phyloP scores from a whole-genome alignment of 495 filamentous ascomycete species.

The Sporormia fimetaria region DNA sequence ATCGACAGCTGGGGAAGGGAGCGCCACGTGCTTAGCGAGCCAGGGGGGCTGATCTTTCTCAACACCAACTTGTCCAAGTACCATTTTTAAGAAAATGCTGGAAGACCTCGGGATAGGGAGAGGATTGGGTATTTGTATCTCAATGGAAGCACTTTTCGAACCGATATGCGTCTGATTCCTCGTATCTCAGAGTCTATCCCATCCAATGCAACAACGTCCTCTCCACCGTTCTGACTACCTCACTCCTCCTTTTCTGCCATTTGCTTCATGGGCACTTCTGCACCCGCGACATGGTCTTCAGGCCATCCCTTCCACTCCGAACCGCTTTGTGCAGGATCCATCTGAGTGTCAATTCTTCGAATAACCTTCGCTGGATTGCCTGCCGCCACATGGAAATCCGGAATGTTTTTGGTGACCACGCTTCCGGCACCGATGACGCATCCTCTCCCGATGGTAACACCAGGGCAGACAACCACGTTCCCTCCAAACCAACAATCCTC shows the following conservation, averaged over 20 bases:
- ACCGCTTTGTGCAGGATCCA: slow-evolving; percentile 18
- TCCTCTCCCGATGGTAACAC: slow-evolving; percentile 71
- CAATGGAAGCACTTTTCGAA: too few relatives aligned
- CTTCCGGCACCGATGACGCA: slow-evolving; percentile 72
- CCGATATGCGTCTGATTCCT: too few relatives aligned
- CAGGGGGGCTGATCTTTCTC: too few relatives aligned
- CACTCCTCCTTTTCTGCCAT: slow-evolving; percentile 9
- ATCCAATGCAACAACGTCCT: background rate
- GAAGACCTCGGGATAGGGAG: too few relatives aligned
- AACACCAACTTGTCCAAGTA: too few relatives aligned
- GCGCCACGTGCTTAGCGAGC: too few relatives aligned
- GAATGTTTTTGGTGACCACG: slow-evolving; percentile 62
- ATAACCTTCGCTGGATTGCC: slow-evolving; percentile 33
- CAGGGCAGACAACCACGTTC: slow-evolving; percentile 60
- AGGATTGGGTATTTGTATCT: too few relatives aligned
- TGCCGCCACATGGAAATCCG: slow-evolving; percentile 29
- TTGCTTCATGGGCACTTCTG: slow-evolving; percentile 17
- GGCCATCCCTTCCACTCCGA: slow-evolving; percentile 7
- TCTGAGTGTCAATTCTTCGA: slow-evolving; percentile 22
- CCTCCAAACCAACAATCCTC: slow-evolving; percentile 90
- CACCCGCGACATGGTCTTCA: slow-evolving; percentile 11
- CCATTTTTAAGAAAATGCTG: too few relatives aligned
- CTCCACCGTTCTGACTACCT: background rate
- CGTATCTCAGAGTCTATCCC: too few relatives aligned
- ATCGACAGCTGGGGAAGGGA: too few relatives aligned